phyloP scores from a whole-genome alignment of 2,329 filamentous ascomycete species.

The Colletotrichum sp. region DNA sequence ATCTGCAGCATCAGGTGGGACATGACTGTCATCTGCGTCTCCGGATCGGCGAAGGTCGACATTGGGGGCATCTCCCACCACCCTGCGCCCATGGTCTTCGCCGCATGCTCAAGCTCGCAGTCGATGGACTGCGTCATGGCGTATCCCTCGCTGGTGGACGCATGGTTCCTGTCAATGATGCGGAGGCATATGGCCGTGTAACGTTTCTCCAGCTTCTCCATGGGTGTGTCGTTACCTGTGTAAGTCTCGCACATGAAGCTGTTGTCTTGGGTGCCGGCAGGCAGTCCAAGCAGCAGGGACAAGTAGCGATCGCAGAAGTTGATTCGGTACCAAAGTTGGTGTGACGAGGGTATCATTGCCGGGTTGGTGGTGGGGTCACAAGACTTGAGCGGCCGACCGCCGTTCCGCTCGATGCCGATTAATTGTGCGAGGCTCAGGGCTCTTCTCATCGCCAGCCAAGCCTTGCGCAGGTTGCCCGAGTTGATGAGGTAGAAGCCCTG shows the following conservation, averaged over 20 bases:
- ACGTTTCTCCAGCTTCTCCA: slow-evolving; percentile 49
- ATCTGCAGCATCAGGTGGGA: slow-evolving; percentile 51
- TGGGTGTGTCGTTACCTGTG: slow-evolving; percentile 35
- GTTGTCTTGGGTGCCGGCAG: slow-evolving; percentile 46
- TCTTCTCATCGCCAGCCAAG: slow-evolving; percentile 57
- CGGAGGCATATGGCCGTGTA: slow-evolving; percentile 46
- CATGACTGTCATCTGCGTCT: slow-evolving; percentile 23
- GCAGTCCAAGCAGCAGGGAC: slow-evolving; percentile 55
- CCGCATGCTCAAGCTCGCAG: slow-evolving; percentile 49
- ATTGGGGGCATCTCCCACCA: slow-evolving; percentile 53
- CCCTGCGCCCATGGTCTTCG: slow-evolving; percentile 41
- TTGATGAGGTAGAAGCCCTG: slow-evolving; percentile 56
- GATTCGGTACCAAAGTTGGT: slow-evolving; percentile 53
- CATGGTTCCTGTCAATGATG: slow-evolving; percentile 53
- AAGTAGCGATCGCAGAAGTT: slow-evolving; percentile 55
- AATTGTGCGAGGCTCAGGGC: slow-evolving; percentile 56
- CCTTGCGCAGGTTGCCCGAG: slow-evolving; percentile 56
- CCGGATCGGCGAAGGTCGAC: slow-evolving; percentile 18
- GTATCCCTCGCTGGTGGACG: slow-evolving; percentile 39
- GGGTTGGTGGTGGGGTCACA: slow-evolving; percentile 41
- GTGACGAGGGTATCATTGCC: slow-evolving; percentile 14
- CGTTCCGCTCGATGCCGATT: slow-evolving; percentile 49
- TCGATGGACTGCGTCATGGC: slow-evolving; percentile 48
- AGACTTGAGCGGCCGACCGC: slow-evolving; percentile 37
- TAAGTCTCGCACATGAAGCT: slow-evolving; percentile 36